Conservation (phyloP, 805 yeast species). For the Starmerella apicola region DNA sequence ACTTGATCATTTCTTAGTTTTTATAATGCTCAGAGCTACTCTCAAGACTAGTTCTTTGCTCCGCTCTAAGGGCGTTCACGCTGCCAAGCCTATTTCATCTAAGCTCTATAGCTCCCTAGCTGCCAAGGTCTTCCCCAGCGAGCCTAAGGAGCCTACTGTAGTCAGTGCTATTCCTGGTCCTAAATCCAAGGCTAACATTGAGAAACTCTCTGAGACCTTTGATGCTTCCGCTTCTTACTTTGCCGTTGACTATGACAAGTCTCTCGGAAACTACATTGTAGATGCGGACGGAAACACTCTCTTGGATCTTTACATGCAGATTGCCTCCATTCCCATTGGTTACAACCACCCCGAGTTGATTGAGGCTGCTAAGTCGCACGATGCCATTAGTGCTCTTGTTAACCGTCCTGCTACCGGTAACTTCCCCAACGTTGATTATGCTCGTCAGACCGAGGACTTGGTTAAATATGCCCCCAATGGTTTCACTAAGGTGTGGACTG, state of each 20-base stretch:
- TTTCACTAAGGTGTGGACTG: conserved; percentile 63
- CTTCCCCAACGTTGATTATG: conserved; percentile 56
- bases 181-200: conserved; percentile 40
- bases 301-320: conserved; percentile 71
- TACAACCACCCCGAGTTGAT: conserved; percentile 71
- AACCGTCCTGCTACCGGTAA: conserved; percentile 80
- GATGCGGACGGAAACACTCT: conserved; percentile 69
- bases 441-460: conserved; percentile 41
- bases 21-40: not conserved
- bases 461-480: conserved; percentile 70
- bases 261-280: conserved; percentile 64
- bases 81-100: not conserved
- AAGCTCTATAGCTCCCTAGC: conserved; percentile 19
- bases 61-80: not conserved
- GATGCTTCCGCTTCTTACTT: conserved; percentile 66
- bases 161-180: conserved; percentile 71
- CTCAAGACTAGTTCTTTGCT: not conserved
- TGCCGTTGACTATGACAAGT: conserved; percentile 62
- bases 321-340: conserved; percentile 75
- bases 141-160: conserved; percentile 61
- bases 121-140: conserved; percentile 48
- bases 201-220: conserved; percentile 45
- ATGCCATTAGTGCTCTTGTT: conserved; percentile 58
- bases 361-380: conserved; percentile 55
- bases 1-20: too few relatives aligned